Evolutionary conservation across 306 rosid species (phyloP).

Genomic region (Astragalus membranaceus): DNA sequence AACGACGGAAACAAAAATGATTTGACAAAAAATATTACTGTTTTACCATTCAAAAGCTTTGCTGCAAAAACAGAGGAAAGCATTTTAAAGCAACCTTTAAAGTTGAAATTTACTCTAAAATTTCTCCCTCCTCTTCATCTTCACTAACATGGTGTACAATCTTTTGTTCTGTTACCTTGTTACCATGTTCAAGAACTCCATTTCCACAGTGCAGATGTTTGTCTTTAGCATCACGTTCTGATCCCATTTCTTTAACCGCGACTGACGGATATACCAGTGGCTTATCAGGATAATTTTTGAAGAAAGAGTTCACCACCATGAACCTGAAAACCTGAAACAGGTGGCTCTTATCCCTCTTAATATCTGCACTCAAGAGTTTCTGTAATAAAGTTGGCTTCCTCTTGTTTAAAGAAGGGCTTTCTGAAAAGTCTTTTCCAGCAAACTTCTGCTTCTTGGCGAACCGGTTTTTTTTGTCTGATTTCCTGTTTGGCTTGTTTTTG

Average conservation of each 20-base stretch:
- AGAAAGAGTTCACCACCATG: conserved; percentile 72
- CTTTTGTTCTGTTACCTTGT: conserved; percentile 1
- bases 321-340: conserved; percentile 77
- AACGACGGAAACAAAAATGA: background rate
- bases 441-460: conserved; percentile 50
- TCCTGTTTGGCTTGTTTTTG: conserved; percentile 40
- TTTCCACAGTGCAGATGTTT: conserved; percentile 5
- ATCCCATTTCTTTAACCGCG: conserved; percentile 32
- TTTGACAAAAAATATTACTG: background rate
- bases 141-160: background rate
- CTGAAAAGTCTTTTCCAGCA: conserved; percentile 14
- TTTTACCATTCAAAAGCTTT: conserved; percentile 1
- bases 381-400: conserved; percentile 57
- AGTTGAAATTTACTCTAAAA: conserved; percentile 35
- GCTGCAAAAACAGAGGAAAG: background rate
- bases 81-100: background rate
- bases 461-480: conserved; percentile 31
- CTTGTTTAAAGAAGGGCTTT: conserved; percentile 18
- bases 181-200: conserved; percentile 8
- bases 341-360: conserved; percentile 59
- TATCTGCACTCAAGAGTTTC: conserved; percentile 73
- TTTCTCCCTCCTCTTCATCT: conserved; percentile 67
- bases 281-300: conserved; percentile 52
- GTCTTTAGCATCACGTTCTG: conserved; percentile 19
- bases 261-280: conserved; percentile 55